Evolutionary conservation across 2,329 filamentous ascomycete species (phyloP).

Genomic region (Ascochyta lentis): DNA sequence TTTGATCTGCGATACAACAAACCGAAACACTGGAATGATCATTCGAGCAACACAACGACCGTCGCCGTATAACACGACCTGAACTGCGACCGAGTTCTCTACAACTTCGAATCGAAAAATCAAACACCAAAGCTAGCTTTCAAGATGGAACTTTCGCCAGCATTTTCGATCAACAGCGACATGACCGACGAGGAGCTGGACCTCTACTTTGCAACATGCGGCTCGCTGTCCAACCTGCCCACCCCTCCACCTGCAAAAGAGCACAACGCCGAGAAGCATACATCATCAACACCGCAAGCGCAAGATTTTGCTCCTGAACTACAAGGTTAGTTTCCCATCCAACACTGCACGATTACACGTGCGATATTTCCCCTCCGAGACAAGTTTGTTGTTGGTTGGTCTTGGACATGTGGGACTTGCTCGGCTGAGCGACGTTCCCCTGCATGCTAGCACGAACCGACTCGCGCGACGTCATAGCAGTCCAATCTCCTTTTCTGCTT

Average conservation of each 20-base stretch:
- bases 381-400: slow-evolving; percentile 28
- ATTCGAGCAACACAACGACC: slow-evolving; percentile 20
- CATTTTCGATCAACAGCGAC: slow-evolving; percentile 37
- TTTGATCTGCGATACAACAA: slow-evolving; percentile 11
- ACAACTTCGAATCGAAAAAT: not conserved
- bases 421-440: slow-evolving; percentile 28
- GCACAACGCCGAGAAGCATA: slow-evolving; percentile 15
- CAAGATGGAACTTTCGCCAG: slow-evolving; percentile 38
- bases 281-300: slow-evolving; percentile 16
- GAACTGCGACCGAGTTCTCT: not conserved
- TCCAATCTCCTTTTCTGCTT: slow-evolving; percentile 16
- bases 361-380: slow-evolving; percentile 21
- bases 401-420: slow-evolving; percentile 16
- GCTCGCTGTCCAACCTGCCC: slow-evolving; percentile 49
- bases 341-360: slow-evolving; percentile 20
- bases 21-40: slow-evolving; percentile 20
- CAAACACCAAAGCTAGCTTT: not conserved
- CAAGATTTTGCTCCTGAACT: slow-evolving; percentile 28
- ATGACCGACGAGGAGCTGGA: slow-evolving; percentile 50
- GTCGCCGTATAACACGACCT: slow-evolving; percentile 14
- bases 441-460: slow-evolving; percentile 17
- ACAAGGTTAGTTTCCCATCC: slow-evolving; percentile 37
- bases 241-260: slow-evolving; percentile 49
- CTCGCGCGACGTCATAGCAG: slow-evolving; percentile 19
- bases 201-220: slow-evolving; percentile 48